phyloP scores from a whole-genome alignment of 495 filamentous ascomycete genomes.

The Trichoderma erinaceum region DNA sequence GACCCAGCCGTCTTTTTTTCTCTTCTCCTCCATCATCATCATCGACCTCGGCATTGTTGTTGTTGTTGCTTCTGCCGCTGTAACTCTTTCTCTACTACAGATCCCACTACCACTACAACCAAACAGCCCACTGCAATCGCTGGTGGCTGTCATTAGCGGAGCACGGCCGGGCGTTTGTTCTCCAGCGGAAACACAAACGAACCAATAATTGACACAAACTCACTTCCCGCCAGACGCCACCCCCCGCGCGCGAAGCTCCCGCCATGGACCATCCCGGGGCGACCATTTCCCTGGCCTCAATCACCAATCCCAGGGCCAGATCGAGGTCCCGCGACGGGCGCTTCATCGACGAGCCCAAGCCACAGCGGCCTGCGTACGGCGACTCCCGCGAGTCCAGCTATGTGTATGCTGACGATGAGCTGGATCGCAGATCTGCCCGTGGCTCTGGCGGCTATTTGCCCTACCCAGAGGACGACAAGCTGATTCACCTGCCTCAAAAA shows the following conservation, averaged over 20 bases:
- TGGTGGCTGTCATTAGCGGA: too few species aligned
- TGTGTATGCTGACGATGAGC: slow-evolving; percentile 15
- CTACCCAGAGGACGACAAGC: slow-evolving; percentile 16
- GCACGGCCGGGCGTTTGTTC: too few species aligned
- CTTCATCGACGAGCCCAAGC: slow-evolving; percentile 37
- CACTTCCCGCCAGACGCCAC: slow-evolving; percentile 9
- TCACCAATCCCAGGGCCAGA: slow-evolving; percentile 34
- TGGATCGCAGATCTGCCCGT: neutral
- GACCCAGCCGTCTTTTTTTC: neutral
- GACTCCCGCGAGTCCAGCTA: slow-evolving; percentile 17
- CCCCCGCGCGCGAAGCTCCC: slow-evolving; percentile 7
- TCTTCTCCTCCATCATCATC: neutral
- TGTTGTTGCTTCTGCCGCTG: neutral
- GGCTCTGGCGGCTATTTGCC: slow-evolving; percentile 8
- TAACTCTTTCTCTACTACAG: too few species aligned
- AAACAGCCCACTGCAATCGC: too few species aligned
- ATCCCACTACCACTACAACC: too few species aligned
- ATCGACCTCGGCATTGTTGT: neutral
- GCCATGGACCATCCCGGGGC: slow-evolving; percentile 11
- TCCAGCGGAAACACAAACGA: too few species aligned
- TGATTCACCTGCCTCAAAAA: slow-evolving; percentile 8
- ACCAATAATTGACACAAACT: neutral
- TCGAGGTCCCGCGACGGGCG: slow-evolving; percentile 32
- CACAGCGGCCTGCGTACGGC: slow-evolving; percentile 25
- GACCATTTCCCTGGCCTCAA: slow-evolving; percentile 10